Conservation (phyloP, 164 flowering plant species). For the Sedum album region DNA sequence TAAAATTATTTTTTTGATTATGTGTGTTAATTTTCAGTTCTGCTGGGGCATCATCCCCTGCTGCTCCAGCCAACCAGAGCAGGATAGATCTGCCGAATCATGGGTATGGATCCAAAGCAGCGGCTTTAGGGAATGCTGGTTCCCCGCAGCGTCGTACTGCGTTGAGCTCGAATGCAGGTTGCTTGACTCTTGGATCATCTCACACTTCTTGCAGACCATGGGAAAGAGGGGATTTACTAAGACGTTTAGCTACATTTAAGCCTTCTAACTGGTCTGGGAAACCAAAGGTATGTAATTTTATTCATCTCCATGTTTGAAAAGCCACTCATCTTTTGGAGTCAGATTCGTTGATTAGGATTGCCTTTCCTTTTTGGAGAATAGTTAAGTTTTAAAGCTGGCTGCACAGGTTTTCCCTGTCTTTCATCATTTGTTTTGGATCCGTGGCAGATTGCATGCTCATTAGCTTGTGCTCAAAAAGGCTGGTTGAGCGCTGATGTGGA, state of each 20-base stretch:
- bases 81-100: conserved; percentile 59
- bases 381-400: neutral
- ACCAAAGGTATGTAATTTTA: conserved; percentile 60
- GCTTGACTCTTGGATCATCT: conserved; percentile 69
- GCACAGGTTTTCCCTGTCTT: neutral
- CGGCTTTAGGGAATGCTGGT: conserved; percentile 57
- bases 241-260: conserved; percentile 84
- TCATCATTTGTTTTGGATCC: neutral
- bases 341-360: neutral
- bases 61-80: conserved; percentile 62
- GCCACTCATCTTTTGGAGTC: neutral
- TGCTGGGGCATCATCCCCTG: conserved; percentile 95
- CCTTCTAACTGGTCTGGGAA: conserved; percentile 89
- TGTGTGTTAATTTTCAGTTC: conserved; percentile 46
- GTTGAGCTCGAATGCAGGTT: conserved; percentile 74
- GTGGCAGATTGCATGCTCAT: conserved; percentile 66
- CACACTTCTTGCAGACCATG: conserved; percentile 90
- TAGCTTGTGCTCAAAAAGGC: conserved; percentile 94
- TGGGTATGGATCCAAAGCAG: conserved; percentile 76
- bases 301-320: neutral
- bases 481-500: conserved; percentile 78
- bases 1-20: neutral
- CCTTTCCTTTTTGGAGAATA: neutral
- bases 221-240: conserved; percentile 90
- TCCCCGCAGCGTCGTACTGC: conserved; percentile 57